These are phyloP conservation scores for Adenanthera pavonina DNA, from an alignment of 306 rosid genomes.

Conservation along the genomic window DNA sequence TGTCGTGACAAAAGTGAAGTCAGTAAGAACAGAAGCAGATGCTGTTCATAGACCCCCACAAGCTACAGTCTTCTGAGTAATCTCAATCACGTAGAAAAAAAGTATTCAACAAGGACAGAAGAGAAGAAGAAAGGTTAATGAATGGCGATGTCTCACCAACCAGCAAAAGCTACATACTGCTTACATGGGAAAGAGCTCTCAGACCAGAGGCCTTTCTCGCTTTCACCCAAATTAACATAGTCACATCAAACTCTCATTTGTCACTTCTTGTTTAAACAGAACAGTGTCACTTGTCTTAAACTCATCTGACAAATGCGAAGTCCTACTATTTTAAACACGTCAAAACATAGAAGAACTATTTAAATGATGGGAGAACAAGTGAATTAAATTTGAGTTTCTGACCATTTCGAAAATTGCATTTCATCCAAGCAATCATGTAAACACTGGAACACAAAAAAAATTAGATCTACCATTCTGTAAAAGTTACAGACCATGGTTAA, in stretches of 20 bases:
- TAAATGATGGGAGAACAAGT: no score
- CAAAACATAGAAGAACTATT: no score
- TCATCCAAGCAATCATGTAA: no score
- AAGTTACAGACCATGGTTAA: no score
- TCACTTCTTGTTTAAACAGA: background rate
- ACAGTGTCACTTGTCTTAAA: no score
- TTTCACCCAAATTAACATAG: background rate
- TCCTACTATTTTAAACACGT: no score
- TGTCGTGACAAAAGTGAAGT: background rate
- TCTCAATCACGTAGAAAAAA: background rate
- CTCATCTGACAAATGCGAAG: no score
- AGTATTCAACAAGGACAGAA: background rate
- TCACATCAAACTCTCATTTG: background rate
- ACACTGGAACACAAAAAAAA: no score
- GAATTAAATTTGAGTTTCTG: no score
- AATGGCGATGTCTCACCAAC: slow-evolving; percentile 38
- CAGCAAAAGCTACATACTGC: background rate
- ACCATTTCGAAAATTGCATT: no score
- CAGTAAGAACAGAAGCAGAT: background rate
- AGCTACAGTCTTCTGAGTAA: background rate
- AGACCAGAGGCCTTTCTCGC: background rate
- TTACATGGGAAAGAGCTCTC: background rate
- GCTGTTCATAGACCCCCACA: background rate
- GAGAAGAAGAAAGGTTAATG: slow-evolving; percentile 24
- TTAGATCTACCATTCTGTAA: no score